These are phyloP conservation scores for Aspergillus unguis DNA, from an alignment of 2,329 filamentous ascomycete species.

Conservation along the genomic window DNA sequence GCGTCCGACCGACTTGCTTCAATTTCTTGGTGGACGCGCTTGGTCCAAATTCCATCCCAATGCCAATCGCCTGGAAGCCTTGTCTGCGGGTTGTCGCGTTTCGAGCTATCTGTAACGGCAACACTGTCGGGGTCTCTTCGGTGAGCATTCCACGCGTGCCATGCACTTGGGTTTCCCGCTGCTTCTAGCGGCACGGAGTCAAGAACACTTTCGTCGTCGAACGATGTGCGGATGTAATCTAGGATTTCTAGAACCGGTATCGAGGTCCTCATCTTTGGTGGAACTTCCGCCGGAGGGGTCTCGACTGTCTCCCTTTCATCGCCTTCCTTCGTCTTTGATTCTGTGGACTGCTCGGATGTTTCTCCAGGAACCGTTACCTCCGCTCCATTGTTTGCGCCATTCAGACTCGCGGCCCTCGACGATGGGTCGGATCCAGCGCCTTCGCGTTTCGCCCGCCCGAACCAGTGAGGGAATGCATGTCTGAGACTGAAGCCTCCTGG, in stretches of 20 bases:
- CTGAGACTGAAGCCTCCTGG: constrained; percentile 87
- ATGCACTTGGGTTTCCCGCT: constrained; percentile 85
- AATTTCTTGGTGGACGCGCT: constrained; percentile 76
- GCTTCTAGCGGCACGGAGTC: constrained; percentile 76
- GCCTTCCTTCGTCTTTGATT: background rate
- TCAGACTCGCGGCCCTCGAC: constrained; percentile 45
- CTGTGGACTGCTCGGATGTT: background rate
- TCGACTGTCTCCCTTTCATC: constrained; percentile 3
- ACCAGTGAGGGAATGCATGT: constrained; percentile 90
- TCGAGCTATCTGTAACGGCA: constrained; percentile 26
- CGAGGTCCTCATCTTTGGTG: constrained; percentile 32
- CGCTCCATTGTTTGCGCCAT: constrained; percentile 23
- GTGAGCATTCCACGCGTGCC: constrained; percentile 86
- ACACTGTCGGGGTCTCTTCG: constrained; percentile 42
- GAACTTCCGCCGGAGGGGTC: constrained; percentile 12
- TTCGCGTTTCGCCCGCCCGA: constrained; percentile 57
- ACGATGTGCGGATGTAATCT: constrained; percentile 76
- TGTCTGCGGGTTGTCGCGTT: constrained; percentile 45
- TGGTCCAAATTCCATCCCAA: constrained; percentile 96
- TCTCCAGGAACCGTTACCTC: background rate
- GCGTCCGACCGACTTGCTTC: constrained; percentile 73
- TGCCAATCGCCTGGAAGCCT: constrained; percentile 83
- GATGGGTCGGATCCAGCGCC: constrained; percentile 32
- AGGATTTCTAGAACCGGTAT: constrained; percentile 66
- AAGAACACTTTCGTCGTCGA: constrained; percentile 72